Evolutionary conservation across 495 filamentous ascomycete genomes (phyloP), one percentile per base, ranked within the genome.

Genomic region (Talaromyces borbonicus): DNA sequence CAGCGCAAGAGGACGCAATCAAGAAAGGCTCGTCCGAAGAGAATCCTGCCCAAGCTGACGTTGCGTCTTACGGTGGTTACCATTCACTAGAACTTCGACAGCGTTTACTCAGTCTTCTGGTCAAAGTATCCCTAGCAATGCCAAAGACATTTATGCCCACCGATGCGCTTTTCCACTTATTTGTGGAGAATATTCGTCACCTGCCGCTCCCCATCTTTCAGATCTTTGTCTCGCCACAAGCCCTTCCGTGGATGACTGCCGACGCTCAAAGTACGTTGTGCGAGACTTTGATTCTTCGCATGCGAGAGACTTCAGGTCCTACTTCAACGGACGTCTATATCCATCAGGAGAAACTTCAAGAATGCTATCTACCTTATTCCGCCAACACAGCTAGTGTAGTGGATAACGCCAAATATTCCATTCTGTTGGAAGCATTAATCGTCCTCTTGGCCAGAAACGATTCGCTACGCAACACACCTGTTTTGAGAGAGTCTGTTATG

Each of bases 401-500:
- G 4, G 86, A 93, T 39, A 95, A 96, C 55, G 80, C 84, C 2
- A 90, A 88, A 61, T 69, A 95, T 25, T 83, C 82, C 3, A 62
- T 95, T 2, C 56, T 86, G 41, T 58, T 95, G 0, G 90, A 98
- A 61, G 70, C 71, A 0, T 58, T 93, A 45, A 50, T 90, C 42
- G 71, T 80, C 35, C 61, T 83, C 3, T 55, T 89, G n/a, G 68
- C 70, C 1, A 54, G 59, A 0, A 53, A 55, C 19, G 50, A 59
- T 0, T 44, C 61, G 48, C 48, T 82, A 6, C 55, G 52, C 16
- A 63, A 75, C 36, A 75, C 71, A 12, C 50, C 57, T 0, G 53
- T 50, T 3, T 53, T 93, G 18, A 59, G 68, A 12, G 48, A 53
- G 1, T 75, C 80, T 0, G 71, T 86, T 12, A 65, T 81, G 49